Evolutionary conservation across 2,329 filamentous ascomycete genomes (phyloP).

Genomic region (Paecilomyces sp.): DNA sequence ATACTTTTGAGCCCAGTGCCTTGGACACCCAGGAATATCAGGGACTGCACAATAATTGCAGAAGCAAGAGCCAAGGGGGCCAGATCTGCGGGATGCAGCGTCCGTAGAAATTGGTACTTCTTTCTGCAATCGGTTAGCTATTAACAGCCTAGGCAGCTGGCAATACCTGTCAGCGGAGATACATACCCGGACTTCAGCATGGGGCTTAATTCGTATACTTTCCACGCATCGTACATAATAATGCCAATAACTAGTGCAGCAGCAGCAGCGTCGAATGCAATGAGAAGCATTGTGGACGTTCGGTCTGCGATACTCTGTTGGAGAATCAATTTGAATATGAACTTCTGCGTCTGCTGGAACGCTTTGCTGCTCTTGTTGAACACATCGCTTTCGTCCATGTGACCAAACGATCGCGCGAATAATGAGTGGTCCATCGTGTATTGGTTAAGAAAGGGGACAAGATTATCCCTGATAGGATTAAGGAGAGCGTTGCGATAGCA

Average conservation of each 20-base stretch:
- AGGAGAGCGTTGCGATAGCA: background rate
- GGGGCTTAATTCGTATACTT: slow-evolving; percentile 1
- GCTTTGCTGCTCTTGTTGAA: background rate
- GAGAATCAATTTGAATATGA: background rate
- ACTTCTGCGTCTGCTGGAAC: background rate
- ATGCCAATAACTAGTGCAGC: slow-evolving; percentile 5
- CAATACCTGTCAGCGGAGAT: background rate
- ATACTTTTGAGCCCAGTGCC: slow-evolving; percentile 5
- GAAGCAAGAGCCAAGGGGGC: slow-evolving; percentile 9
- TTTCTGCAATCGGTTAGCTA: slow-evolving; percentile 3
- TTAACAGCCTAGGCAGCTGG: background rate
- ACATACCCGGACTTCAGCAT: slow-evolving; percentile 3
- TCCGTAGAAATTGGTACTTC: slow-evolving; percentile 3
- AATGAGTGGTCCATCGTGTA: background rate
- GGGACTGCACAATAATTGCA: slow-evolving; percentile 10
- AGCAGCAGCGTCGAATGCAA: slow-evolving; percentile 9
- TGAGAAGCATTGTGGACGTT: slow-evolving; percentile 6
- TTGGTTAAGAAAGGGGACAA: background rate
- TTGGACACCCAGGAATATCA: slow-evolving; percentile 9
- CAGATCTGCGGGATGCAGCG: slow-evolving; percentile 11
- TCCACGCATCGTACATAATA: slow-evolving; percentile 7
- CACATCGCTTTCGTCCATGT: background rate
- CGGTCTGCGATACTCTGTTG: slow-evolving; percentile 2
- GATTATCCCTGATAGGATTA: background rate
- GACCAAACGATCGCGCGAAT: background rate